phyloP scores from a whole-genome alignment of 2,329 filamentous ascomycete genomes.

The Epichloe gansuensis region DNA sequence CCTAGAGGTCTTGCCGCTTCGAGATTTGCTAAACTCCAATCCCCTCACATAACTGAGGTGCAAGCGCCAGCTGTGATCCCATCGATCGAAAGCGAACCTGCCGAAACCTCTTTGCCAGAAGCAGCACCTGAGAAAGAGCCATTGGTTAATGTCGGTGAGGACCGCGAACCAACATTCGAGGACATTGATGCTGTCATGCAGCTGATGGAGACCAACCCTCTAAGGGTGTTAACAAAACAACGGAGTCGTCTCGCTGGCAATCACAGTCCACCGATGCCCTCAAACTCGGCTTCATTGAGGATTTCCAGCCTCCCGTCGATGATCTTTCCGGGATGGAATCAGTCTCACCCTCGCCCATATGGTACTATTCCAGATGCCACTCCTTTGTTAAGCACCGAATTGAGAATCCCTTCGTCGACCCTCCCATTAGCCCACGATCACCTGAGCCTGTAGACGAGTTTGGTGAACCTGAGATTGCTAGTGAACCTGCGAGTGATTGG shows the following conservation, averaged over 20 bases:
- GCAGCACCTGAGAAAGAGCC: background rate
- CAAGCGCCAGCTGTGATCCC: conserved; percentile 17
- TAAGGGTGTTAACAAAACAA: conserved; percentile 57
- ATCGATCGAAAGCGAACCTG: conserved; percentile 17
- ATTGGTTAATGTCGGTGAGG: conserved; percentile 6
- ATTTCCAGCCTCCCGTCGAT: conserved; percentile 35
- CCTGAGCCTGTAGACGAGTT: conserved; percentile 38
- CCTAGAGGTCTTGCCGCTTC: conserved; percentile 31
- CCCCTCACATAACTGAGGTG: conserved; percentile 13
- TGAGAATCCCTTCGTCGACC: conserved; percentile 51
- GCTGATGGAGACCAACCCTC: conserved; percentile 61
- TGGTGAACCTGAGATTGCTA: conserved; percentile 29
- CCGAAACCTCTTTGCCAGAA: background rate
- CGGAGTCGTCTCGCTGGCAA: conserved; percentile 33
- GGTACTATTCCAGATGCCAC: conserved; percentile 32
- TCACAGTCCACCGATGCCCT: conserved; percentile 15
- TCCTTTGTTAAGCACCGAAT: conserved; percentile 38
- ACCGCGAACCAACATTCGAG: conserved; percentile 48
- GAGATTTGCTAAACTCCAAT: conserved; percentile 30
- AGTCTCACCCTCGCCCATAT: conserved; percentile 58
- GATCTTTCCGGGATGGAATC: conserved; percentile 55
- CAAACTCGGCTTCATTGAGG: conserved; percentile 38
- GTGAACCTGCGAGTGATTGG: conserved; percentile 74
- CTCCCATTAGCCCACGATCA: conserved; percentile 32
- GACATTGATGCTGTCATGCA: conserved; percentile 92